A percentile compares a stretch with the other conserved stretches of the same genome.
Evolutionary conservation across 164 flowering plant genomes (phyloP).

Genomic region (Pachysandra terminalis): DNA sequence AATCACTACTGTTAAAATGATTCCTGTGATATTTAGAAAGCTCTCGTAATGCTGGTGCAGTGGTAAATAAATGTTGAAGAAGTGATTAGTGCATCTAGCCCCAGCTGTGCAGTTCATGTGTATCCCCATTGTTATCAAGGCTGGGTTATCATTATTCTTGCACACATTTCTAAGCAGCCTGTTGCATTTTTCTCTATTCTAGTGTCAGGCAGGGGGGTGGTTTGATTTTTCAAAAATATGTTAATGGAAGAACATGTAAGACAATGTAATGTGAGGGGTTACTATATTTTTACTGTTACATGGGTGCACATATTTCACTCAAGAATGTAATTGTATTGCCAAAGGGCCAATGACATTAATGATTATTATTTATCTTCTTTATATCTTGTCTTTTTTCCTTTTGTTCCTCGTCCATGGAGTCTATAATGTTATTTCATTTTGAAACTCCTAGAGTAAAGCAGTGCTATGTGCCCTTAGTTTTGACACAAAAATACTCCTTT

Average conservation of each 20-base stretch:
- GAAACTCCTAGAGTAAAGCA: constrained; percentile 5
- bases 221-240: background rate
- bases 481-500: constrained; percentile 8
- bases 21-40: background rate
- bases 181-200: background rate
- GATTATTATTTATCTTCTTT: background rate
- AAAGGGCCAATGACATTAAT: background rate
- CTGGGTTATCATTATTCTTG: background rate
- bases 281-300: background rate
- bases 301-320: background rate
- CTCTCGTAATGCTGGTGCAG: background rate
- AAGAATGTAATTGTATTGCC: constrained; percentile 6
- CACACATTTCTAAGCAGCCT: background rate
- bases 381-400: background rate
- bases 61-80: background rate
- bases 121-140: background rate
- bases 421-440: constrained; percentile 1
- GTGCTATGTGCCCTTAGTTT: constrained; percentile 15
- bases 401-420: constrained; percentile 3
- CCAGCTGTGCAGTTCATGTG: background rate
- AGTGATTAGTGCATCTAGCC: background rate
- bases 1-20: background rate
- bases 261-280: background rate
- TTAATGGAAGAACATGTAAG: background rate
- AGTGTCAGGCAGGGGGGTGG: background rate